A percentile compares a stretch with the other conserved stretches of the same genome.
Conservation (phyloP, 2,329 filamentous ascomycete genomes). For the Pseudocercospora fijiensis region DNA sequence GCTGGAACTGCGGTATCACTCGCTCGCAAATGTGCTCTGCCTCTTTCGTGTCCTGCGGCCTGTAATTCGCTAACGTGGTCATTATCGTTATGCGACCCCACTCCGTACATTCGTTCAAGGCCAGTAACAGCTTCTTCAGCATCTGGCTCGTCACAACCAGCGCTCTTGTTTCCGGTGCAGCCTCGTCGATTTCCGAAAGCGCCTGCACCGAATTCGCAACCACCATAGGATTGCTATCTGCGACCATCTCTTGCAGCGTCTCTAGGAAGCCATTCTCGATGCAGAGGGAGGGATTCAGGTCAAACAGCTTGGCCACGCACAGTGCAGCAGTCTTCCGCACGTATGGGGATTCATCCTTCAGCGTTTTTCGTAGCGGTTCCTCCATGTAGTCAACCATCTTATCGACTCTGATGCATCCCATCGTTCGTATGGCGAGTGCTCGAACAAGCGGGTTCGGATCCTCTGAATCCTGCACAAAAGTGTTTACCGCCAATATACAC, state of each 20-base stretch:
- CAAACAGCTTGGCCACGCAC: slow-evolving; percentile 96
- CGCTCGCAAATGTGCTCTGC: slow-evolving; percentile 97
- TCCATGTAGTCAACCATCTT: slow-evolving; percentile 99
- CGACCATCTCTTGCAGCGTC: slow-evolving; percentile 89
- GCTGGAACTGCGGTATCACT: slow-evolving; percentile 94
- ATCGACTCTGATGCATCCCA: slow-evolving; percentile 97
- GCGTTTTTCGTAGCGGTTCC: slow-evolving; percentile 90
- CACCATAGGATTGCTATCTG: slow-evolving; percentile 97
- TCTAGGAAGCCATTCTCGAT: slow-evolving; percentile 96
- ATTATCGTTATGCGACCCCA: slow-evolving; percentile 96
- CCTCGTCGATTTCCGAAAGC: slow-evolving; percentile 84
- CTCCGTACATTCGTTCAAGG: slow-evolving; percentile 95
- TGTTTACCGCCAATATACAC: slow-evolving; percentile 98
- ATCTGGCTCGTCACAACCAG: slow-evolving; percentile 77
- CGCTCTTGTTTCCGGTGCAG: slow-evolving; percentile 85
- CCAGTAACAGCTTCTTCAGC: slow-evolving; percentile 93
- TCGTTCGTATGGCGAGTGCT: slow-evolving; percentile 92
- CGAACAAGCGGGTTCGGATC: slow-evolving; percentile 95
- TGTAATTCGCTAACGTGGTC: slow-evolving; percentile 84
- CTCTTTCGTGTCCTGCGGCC: slow-evolving; percentile 84
- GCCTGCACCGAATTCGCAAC: slow-evolving; percentile 97
- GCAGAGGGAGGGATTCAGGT: slow-evolving; percentile 87
- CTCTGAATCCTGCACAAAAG: slow-evolving; percentile 98
- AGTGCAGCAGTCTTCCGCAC: slow-evolving; percentile 97
- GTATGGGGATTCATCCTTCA: slow-evolving; percentile 96